Conservation (phyloP, 1,284 basidiomycete genomes). For the Cutaneotrichosporon mucoides region DNA sequence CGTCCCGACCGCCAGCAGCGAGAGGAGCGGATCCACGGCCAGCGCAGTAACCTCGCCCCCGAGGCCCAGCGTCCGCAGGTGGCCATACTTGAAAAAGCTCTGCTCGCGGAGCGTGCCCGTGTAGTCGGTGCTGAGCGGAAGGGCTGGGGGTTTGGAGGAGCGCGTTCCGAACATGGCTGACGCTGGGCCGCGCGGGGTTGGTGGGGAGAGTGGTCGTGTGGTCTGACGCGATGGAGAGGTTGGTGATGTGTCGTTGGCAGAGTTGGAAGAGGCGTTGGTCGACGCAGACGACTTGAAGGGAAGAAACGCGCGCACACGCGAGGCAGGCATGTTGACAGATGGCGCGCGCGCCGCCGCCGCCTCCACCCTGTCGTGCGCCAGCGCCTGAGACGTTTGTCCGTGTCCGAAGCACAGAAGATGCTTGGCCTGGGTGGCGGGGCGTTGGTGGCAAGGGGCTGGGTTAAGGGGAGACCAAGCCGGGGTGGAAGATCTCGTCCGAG, state of each 20-base stretch:
- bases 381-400: no score
- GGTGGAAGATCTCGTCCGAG: no score
- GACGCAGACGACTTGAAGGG: background rate
- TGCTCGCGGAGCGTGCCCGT: conserved; percentile 44
- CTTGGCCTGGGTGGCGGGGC: no score
- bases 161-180: conserved; percentile 38
- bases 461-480: no score
- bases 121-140: conserved; percentile 38
- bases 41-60: conserved; percentile 58
- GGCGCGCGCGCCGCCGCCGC: no score
- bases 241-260: background rate
- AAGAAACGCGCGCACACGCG: background rate
- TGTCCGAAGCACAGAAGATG: no score
- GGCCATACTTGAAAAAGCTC: conserved; percentile 47
- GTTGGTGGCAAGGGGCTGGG: no score
- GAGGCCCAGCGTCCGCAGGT: conserved; percentile 42
- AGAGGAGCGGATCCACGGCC: conserved; percentile 66
- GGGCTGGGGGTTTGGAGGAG: conserved; percentile 27
- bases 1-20: conserved; percentile 67
- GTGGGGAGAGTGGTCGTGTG: background rate
- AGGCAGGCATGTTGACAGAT: background rate
- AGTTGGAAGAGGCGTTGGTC: background rate
- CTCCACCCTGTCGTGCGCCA: no score
- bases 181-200: background rate
- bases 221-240: background rate